Evolutionary conservation across 441 rosid genomes (phyloP).

Genomic region (Aquilaria agallochum): DNA sequence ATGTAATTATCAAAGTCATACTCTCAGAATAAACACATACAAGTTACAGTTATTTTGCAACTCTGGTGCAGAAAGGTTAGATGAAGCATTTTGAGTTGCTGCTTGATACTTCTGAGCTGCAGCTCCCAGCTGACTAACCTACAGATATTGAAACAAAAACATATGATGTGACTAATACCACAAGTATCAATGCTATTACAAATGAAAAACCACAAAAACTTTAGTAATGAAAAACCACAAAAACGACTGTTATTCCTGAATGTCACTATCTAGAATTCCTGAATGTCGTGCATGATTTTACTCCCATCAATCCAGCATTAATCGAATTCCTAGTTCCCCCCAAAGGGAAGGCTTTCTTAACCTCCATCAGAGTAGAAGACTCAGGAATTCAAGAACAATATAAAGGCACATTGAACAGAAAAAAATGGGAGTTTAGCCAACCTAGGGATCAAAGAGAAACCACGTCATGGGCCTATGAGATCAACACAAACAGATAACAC

Average conservation of each 20-base stretch:
- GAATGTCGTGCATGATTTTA: no score
- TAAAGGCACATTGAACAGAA: no score
- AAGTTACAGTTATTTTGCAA: slow-evolving; percentile 86
- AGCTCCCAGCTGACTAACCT: slow-evolving; percentile 91
- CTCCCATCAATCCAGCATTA: no score
- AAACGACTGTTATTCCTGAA: background rate
- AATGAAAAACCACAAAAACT: background rate
- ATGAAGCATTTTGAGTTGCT: slow-evolving; percentile 80
- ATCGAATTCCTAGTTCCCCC: no score
- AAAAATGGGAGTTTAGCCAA: no score
- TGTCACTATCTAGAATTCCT: background rate
- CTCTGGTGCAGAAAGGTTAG: slow-evolving; percentile 76
- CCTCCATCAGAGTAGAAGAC: no score
- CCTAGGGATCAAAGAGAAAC: no score
- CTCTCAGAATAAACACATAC: slow-evolving; percentile 36
- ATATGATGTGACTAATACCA: slow-evolving; percentile 5
- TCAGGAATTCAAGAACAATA: no score
- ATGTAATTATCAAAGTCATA: no score
- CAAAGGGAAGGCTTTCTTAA: no score
- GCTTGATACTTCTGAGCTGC: slow-evolving; percentile 96
- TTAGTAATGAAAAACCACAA: background rate
- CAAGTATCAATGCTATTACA: slow-evolving; percentile 1
- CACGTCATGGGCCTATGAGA: no score
- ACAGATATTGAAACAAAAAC: slow-evolving; percentile 17
- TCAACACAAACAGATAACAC: no score